Evolutionary conservation across 1,139 yeast genomes (phyloP).

Genomic region (Suhomyces atakaporum): DNA sequence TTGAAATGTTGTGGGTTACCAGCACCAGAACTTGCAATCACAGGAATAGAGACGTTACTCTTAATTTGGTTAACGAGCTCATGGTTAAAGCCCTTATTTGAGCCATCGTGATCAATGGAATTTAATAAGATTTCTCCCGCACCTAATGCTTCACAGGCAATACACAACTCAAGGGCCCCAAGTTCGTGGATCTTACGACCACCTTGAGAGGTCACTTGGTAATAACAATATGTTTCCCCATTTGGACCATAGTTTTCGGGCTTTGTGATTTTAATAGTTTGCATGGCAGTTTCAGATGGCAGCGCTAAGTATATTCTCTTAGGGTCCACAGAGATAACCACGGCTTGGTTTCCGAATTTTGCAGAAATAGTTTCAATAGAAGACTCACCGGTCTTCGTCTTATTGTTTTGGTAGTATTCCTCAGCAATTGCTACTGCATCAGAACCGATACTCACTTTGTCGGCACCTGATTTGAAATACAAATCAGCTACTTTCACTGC

Average conservation of each 20-base stretch:
- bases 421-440: slow-evolving; percentile 95
- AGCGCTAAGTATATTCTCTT: slow-evolving; percentile 71
- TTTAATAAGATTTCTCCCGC: slow-evolving; percentile 93
- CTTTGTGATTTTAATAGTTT: slow-evolving; percentile 46
- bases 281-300: slow-evolving; percentile 63
- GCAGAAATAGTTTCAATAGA: slow-evolving; percentile 91
- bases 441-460: slow-evolving; percentile 95
- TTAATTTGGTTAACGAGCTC: slow-evolving; percentile 82
- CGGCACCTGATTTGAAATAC: slow-evolving; percentile 95
- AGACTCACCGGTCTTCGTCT: slow-evolving; percentile 63
- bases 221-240: slow-evolving; percentile 87
- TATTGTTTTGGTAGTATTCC: slow-evolving; percentile 61
- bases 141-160: slow-evolving; percentile 90
- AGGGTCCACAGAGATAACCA: slow-evolving; percentile 95
- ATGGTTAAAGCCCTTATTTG: slow-evolving; percentile 87
- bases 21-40: slow-evolving; percentile 96
- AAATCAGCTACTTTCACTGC: slow-evolving; percentile 89
- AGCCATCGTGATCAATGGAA: slow-evolving; percentile 95
- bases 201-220: slow-evolving; percentile 94
- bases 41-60: slow-evolving; percentile 77
- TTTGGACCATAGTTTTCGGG: slow-evolving; percentile 69
- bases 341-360: slow-evolving; percentile 95
- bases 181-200: slow-evolving; percentile 87
- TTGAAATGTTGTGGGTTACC: slow-evolving; percentile 88
- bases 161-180: slow-evolving; percentile 87